Evolutionary conservation across 2,329 filamentous ascomycete genomes (phyloP), one percentile per base, ranked within the genome.

Genomic region (Massarina eburnea): DNA sequence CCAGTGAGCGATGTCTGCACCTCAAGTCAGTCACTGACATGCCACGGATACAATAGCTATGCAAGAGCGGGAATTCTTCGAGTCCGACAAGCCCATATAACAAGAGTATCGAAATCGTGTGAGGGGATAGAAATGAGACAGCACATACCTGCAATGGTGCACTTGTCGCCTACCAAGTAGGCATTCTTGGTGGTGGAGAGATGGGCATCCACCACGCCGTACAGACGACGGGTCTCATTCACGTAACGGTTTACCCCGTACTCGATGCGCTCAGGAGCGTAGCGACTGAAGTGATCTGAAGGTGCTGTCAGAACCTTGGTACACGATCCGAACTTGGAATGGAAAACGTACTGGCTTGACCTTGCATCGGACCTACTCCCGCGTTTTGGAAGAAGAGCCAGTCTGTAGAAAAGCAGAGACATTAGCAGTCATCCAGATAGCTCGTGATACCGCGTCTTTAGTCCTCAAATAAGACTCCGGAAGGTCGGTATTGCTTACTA

Each of bases 221-320:
- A 95, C 1, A 96, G 77, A 2, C 91, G 84, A n/a, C 85, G 80
- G 0, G 87, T 89, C 73, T 96, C 91, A 65, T 89, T 94, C 63
- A 79, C 75, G 73, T 95, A 96, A 38, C 91, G 81, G 62, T 88
- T 83, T 44, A 95, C 82, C 51, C 86, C 89, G 66, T 96, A 95
- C 61, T 85, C 77, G 59, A 95, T 92, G 67, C 81, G 83, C 66
- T 91, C 86, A 0, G 89, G 88, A 1, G 90, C 89, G 62, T 95
- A 95, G 45, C 88, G 81, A 38, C 75, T 76, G 71, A 95, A 95
- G 72, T 95, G 89, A 70, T 94, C 91, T 41, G 46, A 4, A 33
- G 4, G 18, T 22, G 21, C 6, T 3, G 20, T 41, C 21, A 27
- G 22, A 26, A 14, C 26, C 9, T 18, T 22, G 14, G 3, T 20